phyloP scores from a whole-genome alignment of 108 stramenopile species.

The Skeletonema potamos region DNA sequence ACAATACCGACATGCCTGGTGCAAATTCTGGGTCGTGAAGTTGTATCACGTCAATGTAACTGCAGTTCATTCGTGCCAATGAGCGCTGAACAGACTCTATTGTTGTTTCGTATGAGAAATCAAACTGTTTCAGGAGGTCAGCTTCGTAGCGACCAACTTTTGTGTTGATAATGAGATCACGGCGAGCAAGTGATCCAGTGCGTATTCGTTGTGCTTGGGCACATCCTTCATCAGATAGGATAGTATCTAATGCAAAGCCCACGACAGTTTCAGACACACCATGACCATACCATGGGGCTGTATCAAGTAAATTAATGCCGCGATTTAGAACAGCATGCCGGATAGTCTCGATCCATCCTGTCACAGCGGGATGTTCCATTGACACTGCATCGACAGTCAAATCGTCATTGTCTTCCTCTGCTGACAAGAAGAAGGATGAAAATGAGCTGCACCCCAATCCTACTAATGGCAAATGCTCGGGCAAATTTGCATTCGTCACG shows the following conservation, averaged over 20 bases:
- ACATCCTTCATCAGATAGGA: conserved; percentile 13
- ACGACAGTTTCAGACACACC: conserved; percentile 79
- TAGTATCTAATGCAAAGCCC: conserved; percentile 71
- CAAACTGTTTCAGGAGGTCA: conserved; percentile 79
- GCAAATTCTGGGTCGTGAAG: conserved; percentile 93
- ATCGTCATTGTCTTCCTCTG: conserved; percentile 24
- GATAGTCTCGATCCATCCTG: conserved; percentile 80
- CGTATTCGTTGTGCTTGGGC: conserved; percentile 10
- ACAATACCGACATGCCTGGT: conserved; percentile 60
- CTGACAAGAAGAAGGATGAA: conserved; percentile 81
- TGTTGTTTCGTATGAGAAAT: conserved; percentile 79
- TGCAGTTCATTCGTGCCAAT: conserved; percentile 67
- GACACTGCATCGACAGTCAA: conserved; percentile 42
- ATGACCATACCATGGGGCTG: conserved; percentile 92
- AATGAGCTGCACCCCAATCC: conserved; percentile 85
- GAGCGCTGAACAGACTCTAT: conserved; percentile 69
- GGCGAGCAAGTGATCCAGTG: conserved; percentile 35
- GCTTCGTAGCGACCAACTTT: conserved; percentile 87
- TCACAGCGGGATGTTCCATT: conserved; percentile 58
- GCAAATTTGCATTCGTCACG: conserved; percentile 9
- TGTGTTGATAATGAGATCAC: conserved; percentile 65
- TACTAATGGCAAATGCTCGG: conserved; percentile 50
- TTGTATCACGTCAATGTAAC: conserved; percentile 86
- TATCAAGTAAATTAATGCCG: conserved; percentile 81
- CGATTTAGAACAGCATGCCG: conserved; percentile 58